Conservation (phyloP, 495 filamentous ascomycete genomes). For the Lepraria neglecta region DNA sequence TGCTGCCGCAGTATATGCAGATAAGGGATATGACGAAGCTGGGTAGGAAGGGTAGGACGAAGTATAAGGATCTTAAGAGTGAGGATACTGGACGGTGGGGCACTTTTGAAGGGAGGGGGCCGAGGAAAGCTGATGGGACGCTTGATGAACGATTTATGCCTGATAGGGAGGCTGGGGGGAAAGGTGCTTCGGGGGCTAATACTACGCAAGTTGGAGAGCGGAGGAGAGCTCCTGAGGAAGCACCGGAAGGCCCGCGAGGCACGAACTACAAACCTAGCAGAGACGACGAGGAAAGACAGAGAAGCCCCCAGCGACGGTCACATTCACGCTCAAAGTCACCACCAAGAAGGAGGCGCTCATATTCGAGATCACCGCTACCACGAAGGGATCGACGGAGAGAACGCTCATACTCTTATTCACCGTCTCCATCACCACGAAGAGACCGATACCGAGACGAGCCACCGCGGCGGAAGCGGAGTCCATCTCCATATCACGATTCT, state of each 20-base stretch:
- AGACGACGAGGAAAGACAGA: slow-evolving; percentile 27
- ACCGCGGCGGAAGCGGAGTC: slow-evolving; percentile 55
- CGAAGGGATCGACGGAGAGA: slow-evolving; percentile 28
- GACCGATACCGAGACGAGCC: slow-evolving; percentile 48
- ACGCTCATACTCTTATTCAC: slow-evolving; percentile 28
- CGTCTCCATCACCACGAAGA: slow-evolving; percentile 34
- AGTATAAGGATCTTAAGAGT: slow-evolving; percentile 76
- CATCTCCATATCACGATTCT: slow-evolving; percentile 54
- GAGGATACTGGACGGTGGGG: slow-evolving; percentile 94
- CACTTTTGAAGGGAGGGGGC: slow-evolving; percentile 49
- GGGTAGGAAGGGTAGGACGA: slow-evolving; percentile 85
- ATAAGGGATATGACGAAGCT: slow-evolving; percentile 89
- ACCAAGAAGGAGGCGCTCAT: slow-evolving; percentile 29
- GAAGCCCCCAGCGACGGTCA: slow-evolving; percentile 21
- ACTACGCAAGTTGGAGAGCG: slow-evolving; percentile 41
- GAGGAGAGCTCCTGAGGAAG: slow-evolving; percentile 26
- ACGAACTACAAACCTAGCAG: slow-evolving; percentile 14
- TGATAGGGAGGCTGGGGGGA: slow-evolving; percentile 45
- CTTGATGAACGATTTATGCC: slow-evolving; percentile 69
- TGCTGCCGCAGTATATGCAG: slow-evolving; percentile 88
- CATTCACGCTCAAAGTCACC: slow-evolving; percentile 32
- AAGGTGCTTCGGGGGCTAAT: slow-evolving; percentile 47
- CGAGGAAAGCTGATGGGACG: slow-evolving; percentile 39
- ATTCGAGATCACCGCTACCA: slow-evolving; percentile 32
- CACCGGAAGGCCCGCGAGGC: slow-evolving; percentile 23